Evolutionary conservation across 352 stramenopile genomes (phyloP).

Genomic region (Pythium chondricola): DNA sequence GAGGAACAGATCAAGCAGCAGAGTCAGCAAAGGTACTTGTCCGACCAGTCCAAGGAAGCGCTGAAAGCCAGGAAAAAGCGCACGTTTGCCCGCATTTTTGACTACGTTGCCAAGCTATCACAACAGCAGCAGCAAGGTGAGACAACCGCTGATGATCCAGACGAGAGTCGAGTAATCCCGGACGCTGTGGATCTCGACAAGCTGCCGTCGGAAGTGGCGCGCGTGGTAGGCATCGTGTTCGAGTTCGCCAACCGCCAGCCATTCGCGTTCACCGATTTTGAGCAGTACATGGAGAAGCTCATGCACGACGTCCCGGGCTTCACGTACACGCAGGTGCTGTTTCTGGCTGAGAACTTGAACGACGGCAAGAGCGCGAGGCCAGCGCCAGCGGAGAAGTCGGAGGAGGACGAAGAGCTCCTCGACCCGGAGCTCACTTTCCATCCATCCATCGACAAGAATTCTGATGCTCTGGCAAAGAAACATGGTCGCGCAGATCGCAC

Average conservation of each 20-base stretch:
- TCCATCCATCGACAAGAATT: conserved; percentile 69
- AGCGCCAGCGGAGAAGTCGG: conserved; percentile 11
- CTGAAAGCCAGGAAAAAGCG: conserved; percentile 51
- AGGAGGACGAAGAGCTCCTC: conserved; percentile 19
- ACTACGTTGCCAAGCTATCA: conserved; percentile 9
- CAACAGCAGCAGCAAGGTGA: neutral
- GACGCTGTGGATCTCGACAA: conserved; percentile 27
- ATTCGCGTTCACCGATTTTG: conserved; percentile 38
- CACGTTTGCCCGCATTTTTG: conserved; percentile 54
- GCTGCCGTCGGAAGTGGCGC: conserved; percentile 49
- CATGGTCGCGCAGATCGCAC: conserved; percentile 45
- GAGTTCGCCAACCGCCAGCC: conserved; percentile 47
- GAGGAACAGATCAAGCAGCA: conserved; percentile 36
- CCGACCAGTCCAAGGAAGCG: conserved; percentile 42
- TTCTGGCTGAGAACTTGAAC: conserved; percentile 46
- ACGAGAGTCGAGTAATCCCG: conserved; percentile 22
- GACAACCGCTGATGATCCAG: neutral
- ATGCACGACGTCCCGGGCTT: conserved; percentile 50
- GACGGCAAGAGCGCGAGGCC: conserved; percentile 29
- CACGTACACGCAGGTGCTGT: conserved; percentile 71
- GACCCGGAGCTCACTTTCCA: conserved; percentile 59
- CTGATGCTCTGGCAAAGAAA: conserved; percentile 46
- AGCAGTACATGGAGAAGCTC: conserved; percentile 53
- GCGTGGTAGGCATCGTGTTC: conserved; percentile 55
- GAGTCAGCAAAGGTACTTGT: conserved; percentile 49